Percentiles rank a stretch among this genome's conserved stretches.
These are phyloP conservation scores for Arthrinium puccinioides DNA, from an alignment of 2,329 filamentous ascomycete species.

Conservation along the genomic window DNA sequence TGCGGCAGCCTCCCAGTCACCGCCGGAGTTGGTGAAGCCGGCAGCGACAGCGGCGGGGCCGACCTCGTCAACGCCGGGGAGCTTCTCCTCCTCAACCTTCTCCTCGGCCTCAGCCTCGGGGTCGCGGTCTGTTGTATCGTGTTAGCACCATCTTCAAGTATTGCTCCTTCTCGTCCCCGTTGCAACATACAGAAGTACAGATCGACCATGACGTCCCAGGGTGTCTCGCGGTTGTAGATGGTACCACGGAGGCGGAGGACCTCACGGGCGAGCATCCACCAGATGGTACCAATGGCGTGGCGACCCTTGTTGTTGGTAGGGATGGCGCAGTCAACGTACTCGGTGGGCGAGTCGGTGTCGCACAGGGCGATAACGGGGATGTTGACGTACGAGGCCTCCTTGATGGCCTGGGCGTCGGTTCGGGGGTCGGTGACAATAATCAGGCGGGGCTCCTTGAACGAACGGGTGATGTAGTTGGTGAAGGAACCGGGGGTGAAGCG, in stretches of 20 bases:
- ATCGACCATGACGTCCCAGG: slow-evolving; percentile 99
- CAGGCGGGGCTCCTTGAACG: slow-evolving; percentile 99
- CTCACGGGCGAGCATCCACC: slow-evolving; percentile 99
- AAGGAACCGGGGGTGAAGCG: slow-evolving; percentile 99
- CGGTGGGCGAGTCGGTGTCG: slow-evolving; percentile 98
- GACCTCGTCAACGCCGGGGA: slow-evolving; percentile 76
- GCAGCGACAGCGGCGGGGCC: slow-evolving; percentile 70
- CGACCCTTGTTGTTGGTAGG: slow-evolving; percentile 99
- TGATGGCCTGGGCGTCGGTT: slow-evolving; percentile 99
- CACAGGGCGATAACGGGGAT: slow-evolving; percentile 98
- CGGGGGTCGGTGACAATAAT: slow-evolving; percentile 99
- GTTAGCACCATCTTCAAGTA: slow-evolving; percentile 8
- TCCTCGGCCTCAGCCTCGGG: slow-evolving; percentile 99
- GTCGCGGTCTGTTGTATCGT: slow-evolving; percentile 65
- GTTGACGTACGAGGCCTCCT: slow-evolving; percentile 99
- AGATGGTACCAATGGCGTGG: slow-evolving; percentile 95
- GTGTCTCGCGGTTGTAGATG: slow-evolving; percentile 88
- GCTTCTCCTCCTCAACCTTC: slow-evolving; percentile 91
- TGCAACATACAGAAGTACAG: slow-evolving; percentile 83
- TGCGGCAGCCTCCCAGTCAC: slow-evolving; percentile 82
- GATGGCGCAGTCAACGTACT: slow-evolving; percentile 99
- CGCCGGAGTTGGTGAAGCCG: slow-evolving; percentile 57
- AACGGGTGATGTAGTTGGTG: slow-evolving; percentile 99
- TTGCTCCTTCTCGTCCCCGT: too few species aligned
- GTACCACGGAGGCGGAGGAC: slow-evolving; percentile 98